Evolutionary conservation across 139 green algal species (phyloP).

Genomic region (Spirogloea muscicola): DNA sequence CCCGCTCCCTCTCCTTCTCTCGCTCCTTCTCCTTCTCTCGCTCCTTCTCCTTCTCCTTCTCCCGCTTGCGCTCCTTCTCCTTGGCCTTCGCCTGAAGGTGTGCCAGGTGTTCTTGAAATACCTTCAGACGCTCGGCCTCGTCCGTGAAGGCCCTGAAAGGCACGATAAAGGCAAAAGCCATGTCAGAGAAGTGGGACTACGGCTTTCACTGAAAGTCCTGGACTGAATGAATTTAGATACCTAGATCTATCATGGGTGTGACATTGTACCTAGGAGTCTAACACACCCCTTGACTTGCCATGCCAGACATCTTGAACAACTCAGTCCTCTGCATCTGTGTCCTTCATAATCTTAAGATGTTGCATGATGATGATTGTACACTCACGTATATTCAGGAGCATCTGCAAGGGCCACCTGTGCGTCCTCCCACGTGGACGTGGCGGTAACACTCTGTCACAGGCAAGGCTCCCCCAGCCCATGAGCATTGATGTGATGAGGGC

Average conservation of each 20-base stretch:
- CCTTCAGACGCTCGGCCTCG: constrained; percentile 3
- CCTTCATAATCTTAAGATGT: no score
- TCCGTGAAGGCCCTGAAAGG: background rate
- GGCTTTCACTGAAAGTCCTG: background rate
- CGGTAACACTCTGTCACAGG: background rate
- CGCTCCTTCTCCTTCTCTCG: constrained; percentile 13
- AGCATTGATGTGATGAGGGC: no score
- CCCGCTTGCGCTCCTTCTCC: constrained; percentile 13
- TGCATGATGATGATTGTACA: no score
- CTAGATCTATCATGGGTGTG: background rate
- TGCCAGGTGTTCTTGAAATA: constrained; percentile 24
- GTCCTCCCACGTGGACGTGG: background rate
- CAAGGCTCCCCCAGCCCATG: no score
- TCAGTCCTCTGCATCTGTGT: no score
- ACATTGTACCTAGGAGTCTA: background rate
- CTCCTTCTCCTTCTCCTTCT: constrained; percentile 2
- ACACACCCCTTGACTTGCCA: no score
- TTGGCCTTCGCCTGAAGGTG: constrained; percentile 23
- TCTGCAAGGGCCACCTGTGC: background rate
- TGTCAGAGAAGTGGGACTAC: background rate
- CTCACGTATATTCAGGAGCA: background rate
- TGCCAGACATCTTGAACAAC: no score
- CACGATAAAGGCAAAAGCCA: background rate
- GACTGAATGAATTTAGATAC: background rate
- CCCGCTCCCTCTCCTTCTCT: constrained; percentile 11